Base-by-base conservation (phyloP, 2,329 filamentous ascomycete genomes). In the Rhynchosporium agropyri region DNA sequence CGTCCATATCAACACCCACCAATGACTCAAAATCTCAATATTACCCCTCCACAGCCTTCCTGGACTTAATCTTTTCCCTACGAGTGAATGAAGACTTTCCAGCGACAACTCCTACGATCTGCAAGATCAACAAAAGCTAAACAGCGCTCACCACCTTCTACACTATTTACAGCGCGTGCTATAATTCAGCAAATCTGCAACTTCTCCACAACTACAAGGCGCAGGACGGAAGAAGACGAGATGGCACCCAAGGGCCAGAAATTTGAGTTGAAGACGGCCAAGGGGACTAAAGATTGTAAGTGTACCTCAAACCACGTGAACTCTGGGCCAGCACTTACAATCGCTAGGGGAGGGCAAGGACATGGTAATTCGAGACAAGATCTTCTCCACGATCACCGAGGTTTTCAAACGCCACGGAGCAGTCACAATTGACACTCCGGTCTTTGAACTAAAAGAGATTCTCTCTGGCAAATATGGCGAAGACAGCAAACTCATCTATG, bases 401-500 rank as follows among this genome's bases (percentile, higher is more conserved):
- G 87, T 94, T 74, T 94, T 95, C 81, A 92, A 92, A 79, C 88
- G 89, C 72, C 89, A 94, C 79, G 91, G 90, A 75, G 91, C 84
- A 67, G 87, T 89, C 64, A 88, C 89, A 65, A 87, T 95, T 68
- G 90, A 93, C 77, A 95, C 90, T 63, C 86, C 84, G 67, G 91
- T 95, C 64, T 96, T 96, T 74, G 92, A 96, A 77, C 81, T 95
- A 66, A 89, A 89, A 75, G 91, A 96, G 71, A 94, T 96, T 67
- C 83, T 96, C 45, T 84, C 91, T 26, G 92, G 91, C 65, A 96
- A 96, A 80, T 96, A 96, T 80, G 92, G 92, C 75, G 92, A 96
- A 79, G 92, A 96, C 77, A 91, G 88, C 73, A 94, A 94, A 77
- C 88, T 96, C 76, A 96, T 96, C 78, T 96, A 96, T 78, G 90